Conservation (phyloP, 2,329 filamentous ascomycete species). For the Cercospora beticola region DNA sequence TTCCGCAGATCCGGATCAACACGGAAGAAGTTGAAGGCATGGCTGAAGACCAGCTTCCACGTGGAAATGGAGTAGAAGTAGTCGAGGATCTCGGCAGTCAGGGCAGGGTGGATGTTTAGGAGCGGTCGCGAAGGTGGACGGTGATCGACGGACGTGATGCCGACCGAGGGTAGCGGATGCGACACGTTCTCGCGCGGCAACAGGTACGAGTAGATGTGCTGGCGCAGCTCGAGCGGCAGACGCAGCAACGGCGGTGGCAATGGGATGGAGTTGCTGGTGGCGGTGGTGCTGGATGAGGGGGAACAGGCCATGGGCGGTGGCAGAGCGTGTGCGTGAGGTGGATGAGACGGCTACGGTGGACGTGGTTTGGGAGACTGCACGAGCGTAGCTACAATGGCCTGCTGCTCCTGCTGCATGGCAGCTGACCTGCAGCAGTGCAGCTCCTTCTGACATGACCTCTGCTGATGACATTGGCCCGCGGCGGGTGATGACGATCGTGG, state of each 20-base stretch:
- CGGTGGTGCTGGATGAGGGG: background rate
- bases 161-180: conserved; percentile 35
- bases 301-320: background rate
- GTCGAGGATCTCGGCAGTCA: conserved; percentile 34
- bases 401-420: background rate
- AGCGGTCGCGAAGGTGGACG: conserved; percentile 29
- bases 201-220: conserved; percentile 44
- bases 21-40: conserved; percentile 42
- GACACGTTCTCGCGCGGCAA: conserved; percentile 32
- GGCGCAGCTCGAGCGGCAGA: conserved; percentile 47
- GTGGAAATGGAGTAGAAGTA: conserved; percentile 37
- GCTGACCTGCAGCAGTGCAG: background rate
- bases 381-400: no score
- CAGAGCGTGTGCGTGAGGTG: background rate
- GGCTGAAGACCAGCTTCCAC: conserved; percentile 38
- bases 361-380: no score
- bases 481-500: background rate
- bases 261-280: background rate
- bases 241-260: conserved; percentile 30
- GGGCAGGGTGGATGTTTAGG: conserved; percentile 31
- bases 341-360: background rate
- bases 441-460: background rate
- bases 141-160: conserved; percentile 38
- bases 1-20: conserved; percentile 36
- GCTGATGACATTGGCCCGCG: background rate